Base-by-base conservation (phyloP, 768 basidiomycete species). In the Kwoniella bestiolae region DNA sequence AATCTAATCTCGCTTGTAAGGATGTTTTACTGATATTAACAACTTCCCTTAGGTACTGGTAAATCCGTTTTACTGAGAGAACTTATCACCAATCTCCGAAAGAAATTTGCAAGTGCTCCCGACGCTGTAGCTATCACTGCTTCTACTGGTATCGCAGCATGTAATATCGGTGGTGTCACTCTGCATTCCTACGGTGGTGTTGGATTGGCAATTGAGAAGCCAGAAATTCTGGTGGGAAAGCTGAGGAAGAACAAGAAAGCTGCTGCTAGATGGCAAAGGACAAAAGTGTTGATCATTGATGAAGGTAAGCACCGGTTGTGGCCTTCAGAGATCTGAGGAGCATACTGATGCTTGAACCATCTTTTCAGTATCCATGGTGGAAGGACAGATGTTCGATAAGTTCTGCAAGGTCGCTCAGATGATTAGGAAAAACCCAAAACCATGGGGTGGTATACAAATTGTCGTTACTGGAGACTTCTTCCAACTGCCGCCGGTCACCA, bases 401-500 rank as follows among this genome's bases (percentile, higher is more conserved):
- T 85, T 98, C 9, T 87, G 87, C 2, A 83, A 74, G 31, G 87
- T 98, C 41, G 94, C 88, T 2, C 82, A 84, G 65, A 79, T 83
- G 0, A 62, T 98, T 38, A 84, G 90, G 51, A 87, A 87, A 68
- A 86, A 84, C 1, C 44, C 68, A 3, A 82, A 84, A 35, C 91
- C 96, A 0, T 98, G 97, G 66, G 96, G 96, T 38, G 96, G 92
- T 1, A 94, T 98, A 28, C 95, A 98, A 84, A 82, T 97, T 44
- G 85, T 98, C 65, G 89, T 97, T 25, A 95, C 94, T 1, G 96
- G 96, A 7, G 96, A 99, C 78, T 98, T 98, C 83, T 97, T 98
- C 83, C 95, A 99, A 79, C 86, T 99, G 4, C 96, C 96, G 0
- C 96, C 96, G 2, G 94, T 98, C 0, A 84, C 84, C 6, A 94